Conservation (phyloP, 1,284 basidiomycete genomes). For the Malassezia equina region DNA sequence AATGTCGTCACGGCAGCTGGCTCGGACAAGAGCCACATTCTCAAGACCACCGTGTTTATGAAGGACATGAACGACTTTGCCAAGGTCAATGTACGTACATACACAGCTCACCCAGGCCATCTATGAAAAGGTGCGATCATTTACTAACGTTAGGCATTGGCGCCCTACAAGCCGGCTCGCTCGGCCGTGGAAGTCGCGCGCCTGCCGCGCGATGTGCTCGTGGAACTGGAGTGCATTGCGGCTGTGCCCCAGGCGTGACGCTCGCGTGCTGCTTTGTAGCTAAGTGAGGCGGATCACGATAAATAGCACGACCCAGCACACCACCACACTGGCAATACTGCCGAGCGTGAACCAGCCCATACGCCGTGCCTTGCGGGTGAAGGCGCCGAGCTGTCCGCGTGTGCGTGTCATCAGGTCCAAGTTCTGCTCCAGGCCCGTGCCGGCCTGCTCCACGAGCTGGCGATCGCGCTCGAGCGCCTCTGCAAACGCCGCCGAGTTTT, state of each 20-base stretch:
- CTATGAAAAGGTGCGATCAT: slow-evolving; percentile 35
- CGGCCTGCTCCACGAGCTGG: slow-evolving; percentile 35
- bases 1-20: slow-evolving; percentile 73
- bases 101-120: slow-evolving; percentile 19
- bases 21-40: slow-evolving; percentile 28
- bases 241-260: slow-evolving; percentile 22
- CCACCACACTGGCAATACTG: slow-evolving; percentile 30
- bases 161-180: slow-evolving; percentile 69
- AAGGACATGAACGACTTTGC: slow-evolving; percentile 85
- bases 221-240: slow-evolving; percentile 85
- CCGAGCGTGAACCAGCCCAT: slow-evolving; percentile 46
- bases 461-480: slow-evolving; percentile 44
- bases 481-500: slow-evolving; percentile 38
- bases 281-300: slow-evolving; percentile 32
- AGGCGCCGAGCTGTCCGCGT: slow-evolving; percentile 38
- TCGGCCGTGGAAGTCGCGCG: slow-evolving; percentile 63
- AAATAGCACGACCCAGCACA: slow-evolving; percentile 45
- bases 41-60: slow-evolving; percentile 62
- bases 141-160: slow-evolving; percentile 20
- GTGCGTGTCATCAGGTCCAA: slow-evolving; percentile 45
- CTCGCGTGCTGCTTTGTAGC: background rate
- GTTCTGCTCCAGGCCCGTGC: slow-evolving; percentile 27
- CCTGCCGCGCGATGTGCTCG: slow-evolving; percentile 66
- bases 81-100: slow-evolving; percentile 59
- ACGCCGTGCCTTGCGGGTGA: slow-evolving; percentile 35